Base-by-base conservation (phyloP, 768 basidiomycete genomes). In the Saitozyma podzolica region DNA sequence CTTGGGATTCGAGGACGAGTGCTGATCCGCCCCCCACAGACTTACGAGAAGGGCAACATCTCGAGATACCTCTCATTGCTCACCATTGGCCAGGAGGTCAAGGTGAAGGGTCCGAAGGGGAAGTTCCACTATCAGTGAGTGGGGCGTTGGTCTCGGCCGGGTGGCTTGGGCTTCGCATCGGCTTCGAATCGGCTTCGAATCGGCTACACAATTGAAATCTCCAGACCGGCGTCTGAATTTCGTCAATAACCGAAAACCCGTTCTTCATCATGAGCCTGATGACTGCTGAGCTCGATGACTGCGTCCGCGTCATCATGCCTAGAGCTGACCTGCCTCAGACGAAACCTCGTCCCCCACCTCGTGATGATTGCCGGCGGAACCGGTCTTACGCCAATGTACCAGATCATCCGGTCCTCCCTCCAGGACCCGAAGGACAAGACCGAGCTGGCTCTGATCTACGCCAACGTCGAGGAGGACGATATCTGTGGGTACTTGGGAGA, bases 291-390 rank as follows among this genome's bases (percentile, higher is more conserved):
- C n/a, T n/a, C n/a, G 29, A 29, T 5, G 29, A 29, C 29, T 47
- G 13, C 45, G 45, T 6, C n/a, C 45, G 45, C 6, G 6, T 17
- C 6, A 6, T 17, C 6, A 6, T 13, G 45, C 2, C 56, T 7
- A 14, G 14, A 54, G 48, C 55, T 64, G 49, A 52, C 17, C 42
- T 9, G 54, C 41, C 40, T 16, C 66, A 76, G 74, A 50, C 85
- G 89, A 3, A 83, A 83, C 55, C 83, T 93, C 50, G 85, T 88
- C n/a, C 82, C 83, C 68, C 87, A 89, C 72, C 82, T 99, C 61
- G 89, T 91, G 75, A 94, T 99, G 94, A 96, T 99, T 73, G 93
- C 94, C 14, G 96, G 96, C 53, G 96, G 96, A 43, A 98, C 96
- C 2, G 96, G 96, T 59, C 95, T 99, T 80, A 95, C 96, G 0